Evolutionary conservation across 768 basidiomycete genomes (phyloP).

Genomic region (Gloeopeniophorella convolvens): DNA sequence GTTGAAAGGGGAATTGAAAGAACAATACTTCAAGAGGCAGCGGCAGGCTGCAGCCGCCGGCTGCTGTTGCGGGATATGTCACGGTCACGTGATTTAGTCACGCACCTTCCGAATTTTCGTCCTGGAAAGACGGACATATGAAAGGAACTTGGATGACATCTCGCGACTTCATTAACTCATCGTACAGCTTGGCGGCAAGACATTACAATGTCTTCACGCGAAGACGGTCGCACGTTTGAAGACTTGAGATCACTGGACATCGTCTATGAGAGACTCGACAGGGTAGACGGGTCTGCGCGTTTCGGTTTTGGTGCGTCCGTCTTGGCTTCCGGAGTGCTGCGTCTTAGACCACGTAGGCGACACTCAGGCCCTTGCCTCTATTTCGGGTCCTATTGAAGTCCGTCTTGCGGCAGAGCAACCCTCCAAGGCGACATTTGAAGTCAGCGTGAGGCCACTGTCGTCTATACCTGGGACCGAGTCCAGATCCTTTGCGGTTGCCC

Average conservation of each 20-base stretch:
- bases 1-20: background rate
- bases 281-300: constrained; percentile 71
- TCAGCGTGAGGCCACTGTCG: constrained; percentile 61
- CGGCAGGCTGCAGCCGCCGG: background rate
- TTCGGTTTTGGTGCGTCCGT: constrained; percentile 52
- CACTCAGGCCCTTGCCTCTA: constrained; percentile 51
- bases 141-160: background rate
- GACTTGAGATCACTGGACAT: constrained; percentile 37
- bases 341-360: constrained; percentile 29
- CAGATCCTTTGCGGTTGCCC: constrained; percentile 47
- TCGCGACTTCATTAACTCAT: background rate
- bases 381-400: constrained; percentile 79
- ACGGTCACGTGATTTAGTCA: no score
- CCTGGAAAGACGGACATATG: no score
- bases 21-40: background rate
- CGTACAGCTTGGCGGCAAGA: background rate
- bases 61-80: background rate
- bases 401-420: constrained; percentile 63
- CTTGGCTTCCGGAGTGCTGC: background rate
- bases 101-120: no score
- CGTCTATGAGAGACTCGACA: constrained; percentile 53
- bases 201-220: constrained; percentile 21
- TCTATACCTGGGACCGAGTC: constrained; percentile 64
- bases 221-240: constrained; percentile 32
- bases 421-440: constrained; percentile 69